These are phyloP conservation scores for Paramecium octaurelia DNA, from an alignment of 73 alveolate genomes.

Conservation along the genomic window DNA sequence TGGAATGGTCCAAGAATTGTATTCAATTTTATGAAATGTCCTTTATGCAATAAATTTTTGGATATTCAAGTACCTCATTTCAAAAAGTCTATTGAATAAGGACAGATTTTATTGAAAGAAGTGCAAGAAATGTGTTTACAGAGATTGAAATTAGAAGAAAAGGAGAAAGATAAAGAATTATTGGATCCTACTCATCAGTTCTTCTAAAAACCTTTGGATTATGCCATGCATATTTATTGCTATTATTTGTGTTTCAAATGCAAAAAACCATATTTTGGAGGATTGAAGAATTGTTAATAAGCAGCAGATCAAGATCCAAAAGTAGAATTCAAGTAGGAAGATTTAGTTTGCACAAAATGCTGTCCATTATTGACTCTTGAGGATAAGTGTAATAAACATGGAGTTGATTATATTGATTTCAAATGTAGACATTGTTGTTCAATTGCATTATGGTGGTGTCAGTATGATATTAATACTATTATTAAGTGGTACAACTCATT, in stretches of 20 bases:
- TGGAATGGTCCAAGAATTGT: conserved; percentile 79
- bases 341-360: conserved; percentile 79
- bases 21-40: conserved; percentile 68
- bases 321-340: conserved; percentile 72
- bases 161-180: conserved; percentile 19
- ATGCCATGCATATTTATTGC: conserved; percentile 82
- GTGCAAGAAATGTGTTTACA: neutral
- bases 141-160: neutral
- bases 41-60: conserved; percentile 61
- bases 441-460: conserved; percentile 88
- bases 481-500: conserved; percentile 81
- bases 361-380: conserved; percentile 69
- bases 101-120: neutral
- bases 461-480: conserved; percentile 42
- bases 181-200: neutral
- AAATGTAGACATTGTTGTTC: conserved; percentile 93
- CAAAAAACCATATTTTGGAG: conserved; percentile 90
- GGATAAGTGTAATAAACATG: conserved; percentile 81
- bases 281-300: conserved; percentile 82
- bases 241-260: conserved; percentile 84
- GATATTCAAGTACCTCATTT: neutral
- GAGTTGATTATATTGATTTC: conserved; percentile 87
- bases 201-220: conserved; percentile 53
- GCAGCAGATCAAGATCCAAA: conserved; percentile 72
- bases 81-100: neutral